phyloP scores from a whole-genome alignment of 352 stramenopile genomes.

The Albugo laibachii region DNA sequence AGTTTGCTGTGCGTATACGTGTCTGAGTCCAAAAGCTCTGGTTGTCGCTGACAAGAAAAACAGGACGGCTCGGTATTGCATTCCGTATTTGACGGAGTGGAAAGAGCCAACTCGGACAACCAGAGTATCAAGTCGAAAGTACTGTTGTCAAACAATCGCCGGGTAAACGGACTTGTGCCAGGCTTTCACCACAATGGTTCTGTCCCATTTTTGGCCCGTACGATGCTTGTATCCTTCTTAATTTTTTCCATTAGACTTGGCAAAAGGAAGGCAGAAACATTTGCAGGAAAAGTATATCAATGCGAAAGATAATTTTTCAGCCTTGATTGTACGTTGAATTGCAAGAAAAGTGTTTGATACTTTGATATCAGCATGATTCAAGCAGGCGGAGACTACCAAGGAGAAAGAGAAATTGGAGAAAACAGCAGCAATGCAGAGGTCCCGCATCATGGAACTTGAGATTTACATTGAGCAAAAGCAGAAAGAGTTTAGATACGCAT shows the following conservation, averaged over 20 bases:
- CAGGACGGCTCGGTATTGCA: slow-evolving; percentile 49
- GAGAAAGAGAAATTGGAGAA: slow-evolving; percentile 44
- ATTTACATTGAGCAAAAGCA: slow-evolving; percentile 26
- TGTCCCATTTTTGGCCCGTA: not conserved
- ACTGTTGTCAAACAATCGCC: not conserved
- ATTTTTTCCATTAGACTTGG: not conserved
- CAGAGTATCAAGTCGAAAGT: no score
- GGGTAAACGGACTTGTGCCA: no score
- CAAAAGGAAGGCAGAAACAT: slow-evolving; percentile 31
- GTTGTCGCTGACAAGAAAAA: not conserved
- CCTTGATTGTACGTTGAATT: slow-evolving; percentile 24
- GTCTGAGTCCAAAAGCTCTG: not conserved
- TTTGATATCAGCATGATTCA: no score
- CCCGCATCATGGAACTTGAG: slow-evolving; percentile 24
- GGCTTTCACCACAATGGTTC: not conserved
- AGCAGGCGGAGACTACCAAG: slow-evolving; percentile 42
- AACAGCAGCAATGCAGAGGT: slow-evolving; percentile 29
- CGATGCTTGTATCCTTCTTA: slow-evolving; percentile 3
- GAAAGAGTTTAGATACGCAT: slow-evolving; percentile 34
- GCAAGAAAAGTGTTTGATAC: not conserved
- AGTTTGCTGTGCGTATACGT: slow-evolving; percentile 33
- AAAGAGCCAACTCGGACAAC: not conserved
- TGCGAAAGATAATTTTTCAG: slow-evolving; percentile 55
- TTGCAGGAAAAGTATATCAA: slow-evolving; percentile 61
- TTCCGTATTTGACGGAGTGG: slow-evolving; percentile 26